phyloP scores from a whole-genome alignment of 1,284 basidiomycete genomes.

The Vanrija humicola region DNA sequence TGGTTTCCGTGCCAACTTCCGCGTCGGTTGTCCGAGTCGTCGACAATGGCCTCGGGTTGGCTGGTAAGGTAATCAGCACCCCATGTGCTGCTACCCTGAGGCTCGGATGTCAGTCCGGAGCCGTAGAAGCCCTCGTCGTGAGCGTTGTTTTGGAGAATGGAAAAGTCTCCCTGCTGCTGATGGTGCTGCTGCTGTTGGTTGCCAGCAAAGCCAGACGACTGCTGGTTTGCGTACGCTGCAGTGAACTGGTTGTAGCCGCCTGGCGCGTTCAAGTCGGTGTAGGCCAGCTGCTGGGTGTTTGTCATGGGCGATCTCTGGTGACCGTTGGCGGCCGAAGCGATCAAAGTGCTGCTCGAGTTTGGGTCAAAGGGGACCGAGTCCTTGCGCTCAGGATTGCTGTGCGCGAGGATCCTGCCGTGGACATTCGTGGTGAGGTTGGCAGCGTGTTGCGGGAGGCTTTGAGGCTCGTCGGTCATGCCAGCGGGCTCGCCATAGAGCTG shows the following conservation, averaged over 20 bases:
- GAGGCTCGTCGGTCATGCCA: conserved; percentile 29
- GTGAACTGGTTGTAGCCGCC: too few relatives aligned
- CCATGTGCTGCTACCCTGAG: neutral
- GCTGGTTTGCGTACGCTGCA: neutral
- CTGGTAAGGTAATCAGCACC: neutral
- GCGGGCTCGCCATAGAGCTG: too few relatives aligned
- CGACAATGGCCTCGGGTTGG: conserved; percentile 1
- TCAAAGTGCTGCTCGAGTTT: conserved; percentile 32
- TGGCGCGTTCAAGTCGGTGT: too few relatives aligned
- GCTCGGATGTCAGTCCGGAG: neutral
- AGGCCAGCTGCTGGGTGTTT: conserved; percentile 10
- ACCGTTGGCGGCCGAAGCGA: conserved; percentile 26
- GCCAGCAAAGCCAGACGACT: conserved; percentile 2
- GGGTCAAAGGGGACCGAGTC: conserved; percentile 42
- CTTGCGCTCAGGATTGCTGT: conserved; percentile 19
- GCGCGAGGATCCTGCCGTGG: neutral
- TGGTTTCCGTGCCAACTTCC: conserved; percentile 12
- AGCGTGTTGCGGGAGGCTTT: conserved; percentile 3
- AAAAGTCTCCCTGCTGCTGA: conserved; percentile 6
- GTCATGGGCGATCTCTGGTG: neutral
- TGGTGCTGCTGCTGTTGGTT: conserved; percentile 6
- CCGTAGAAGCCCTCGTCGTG: neutral
- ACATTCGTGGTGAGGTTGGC: neutral
- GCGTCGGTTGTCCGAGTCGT: conserved; percentile 5
- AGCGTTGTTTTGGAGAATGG: neutral